A percentile compares a stretch with the other conserved stretches of the same genome.
Conservation (phyloP, 129 eudicot genomes). For the Helianthus tuberosus region DNA sequence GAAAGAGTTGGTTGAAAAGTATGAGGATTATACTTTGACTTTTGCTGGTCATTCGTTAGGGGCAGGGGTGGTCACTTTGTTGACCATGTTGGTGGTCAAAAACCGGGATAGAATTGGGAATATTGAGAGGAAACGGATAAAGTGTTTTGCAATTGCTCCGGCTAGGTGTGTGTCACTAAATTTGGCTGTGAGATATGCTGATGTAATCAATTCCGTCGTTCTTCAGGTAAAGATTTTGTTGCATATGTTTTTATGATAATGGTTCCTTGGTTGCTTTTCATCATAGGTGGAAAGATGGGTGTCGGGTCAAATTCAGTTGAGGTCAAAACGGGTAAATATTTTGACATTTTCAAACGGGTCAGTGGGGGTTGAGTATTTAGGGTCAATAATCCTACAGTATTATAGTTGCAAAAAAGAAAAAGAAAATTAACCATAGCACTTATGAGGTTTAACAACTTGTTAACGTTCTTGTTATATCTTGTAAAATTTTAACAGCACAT, state of each 20-base stretch:
- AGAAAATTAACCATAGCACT: neutral
- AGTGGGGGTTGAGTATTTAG: neutral
- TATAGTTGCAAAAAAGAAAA: neutral
- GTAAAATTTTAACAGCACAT: neutral
- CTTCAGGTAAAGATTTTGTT: constrained; percentile 68
- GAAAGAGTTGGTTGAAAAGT: constrained; percentile 58
- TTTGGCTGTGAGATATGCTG: constrained; percentile 98
- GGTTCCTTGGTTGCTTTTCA: constrained; percentile 9
- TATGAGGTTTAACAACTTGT: constrained; percentile 2
- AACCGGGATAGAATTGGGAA: constrained; percentile 72
- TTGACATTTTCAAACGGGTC: neutral
- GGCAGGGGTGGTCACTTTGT: constrained; percentile 86
- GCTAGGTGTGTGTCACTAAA: constrained; percentile 88
- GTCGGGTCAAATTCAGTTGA: constrained; percentile 5
- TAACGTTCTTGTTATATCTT: constrained; percentile 1
- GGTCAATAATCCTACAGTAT: neutral
- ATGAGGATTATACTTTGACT: constrained; percentile 79
- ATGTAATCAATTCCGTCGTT: constrained; percentile 86
- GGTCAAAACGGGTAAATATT: neutral
- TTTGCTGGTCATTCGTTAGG: constrained; percentile 96
- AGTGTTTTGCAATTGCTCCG: constrained; percentile 95
- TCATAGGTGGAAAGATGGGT: neutral
- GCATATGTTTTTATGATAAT: neutral
- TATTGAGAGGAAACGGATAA: constrained; percentile 73
- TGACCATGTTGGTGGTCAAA: constrained; percentile 77